Conservation (phyloP, 805 yeast genomes). For the Metschnikowia gruessii region DNA sequence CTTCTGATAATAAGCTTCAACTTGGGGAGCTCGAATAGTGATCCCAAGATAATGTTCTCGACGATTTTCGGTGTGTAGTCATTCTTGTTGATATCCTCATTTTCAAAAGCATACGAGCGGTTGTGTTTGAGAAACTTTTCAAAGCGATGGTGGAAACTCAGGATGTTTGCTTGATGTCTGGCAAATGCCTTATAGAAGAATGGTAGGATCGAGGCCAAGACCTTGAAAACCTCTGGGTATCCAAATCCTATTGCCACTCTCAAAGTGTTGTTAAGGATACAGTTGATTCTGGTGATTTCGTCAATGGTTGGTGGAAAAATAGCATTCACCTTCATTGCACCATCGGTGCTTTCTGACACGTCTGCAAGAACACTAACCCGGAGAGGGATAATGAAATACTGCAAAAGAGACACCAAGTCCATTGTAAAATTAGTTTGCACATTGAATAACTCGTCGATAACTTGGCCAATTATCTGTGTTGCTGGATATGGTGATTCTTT, state of each 20-base stretch:
- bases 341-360: constrained; percentile 41
- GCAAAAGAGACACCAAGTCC: constrained; percentile 69
- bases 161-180: constrained; percentile 91
- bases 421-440: constrained; percentile 75
- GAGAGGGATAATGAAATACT: constrained; percentile 73
- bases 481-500: not conserved
- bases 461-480: constrained; percentile 14
- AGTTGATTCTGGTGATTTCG: constrained; percentile 86
- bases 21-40: constrained; percentile 63
- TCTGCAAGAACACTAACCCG: constrained; percentile 61
- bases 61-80: constrained; percentile 30
- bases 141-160: constrained; percentile 55
- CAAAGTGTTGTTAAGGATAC: constrained; percentile 75
- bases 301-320: constrained; percentile 94
- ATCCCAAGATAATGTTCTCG: constrained; percentile 55
- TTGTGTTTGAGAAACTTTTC: constrained; percentile 38
- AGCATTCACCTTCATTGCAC: constrained; percentile 66
- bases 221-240: constrained; percentile 70
- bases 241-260: constrained; percentile 67
- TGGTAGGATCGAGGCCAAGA: constrained; percentile 79
- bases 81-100: constrained; percentile 29
- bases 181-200: constrained; percentile 90
- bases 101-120: constrained; percentile 28
- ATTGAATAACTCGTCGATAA: constrained; percentile 59
- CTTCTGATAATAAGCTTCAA: constrained; percentile 67